Conservation (phyloP, 23 red algal genomes). For the Pyropia haitanensis region DNA sequence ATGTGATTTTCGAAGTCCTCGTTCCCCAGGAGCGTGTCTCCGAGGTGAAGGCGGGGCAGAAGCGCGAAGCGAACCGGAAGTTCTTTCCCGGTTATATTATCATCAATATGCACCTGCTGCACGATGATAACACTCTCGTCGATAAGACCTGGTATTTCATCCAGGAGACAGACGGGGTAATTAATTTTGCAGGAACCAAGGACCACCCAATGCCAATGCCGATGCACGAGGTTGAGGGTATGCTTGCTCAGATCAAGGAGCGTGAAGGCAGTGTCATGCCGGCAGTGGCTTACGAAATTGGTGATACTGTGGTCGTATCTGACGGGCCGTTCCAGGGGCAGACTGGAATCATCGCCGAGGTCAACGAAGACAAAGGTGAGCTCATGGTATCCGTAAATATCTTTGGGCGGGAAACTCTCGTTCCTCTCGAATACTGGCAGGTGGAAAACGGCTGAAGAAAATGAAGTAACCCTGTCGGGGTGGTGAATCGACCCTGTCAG, state of each 20-base stretch:
- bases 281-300: neutral
- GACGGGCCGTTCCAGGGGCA: neutral
- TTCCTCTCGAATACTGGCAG: neutral
- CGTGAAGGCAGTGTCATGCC: neutral
- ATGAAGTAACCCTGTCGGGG: too few species aligned
- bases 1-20: too few species aligned
- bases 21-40: neutral
- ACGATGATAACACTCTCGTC: too few species aligned
- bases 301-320: neutral
- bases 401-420: neutral
- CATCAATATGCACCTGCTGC: neutral
- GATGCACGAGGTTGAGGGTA: neutral
- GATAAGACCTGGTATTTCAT: neutral
- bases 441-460: too few species aligned
- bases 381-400: neutral
- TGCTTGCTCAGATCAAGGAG: neutral
- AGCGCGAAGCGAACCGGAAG: neutral
- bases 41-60: neutral
- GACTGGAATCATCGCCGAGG: neutral
- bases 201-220: neutral
- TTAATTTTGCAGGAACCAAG: neutral
- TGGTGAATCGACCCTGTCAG: too few species aligned
- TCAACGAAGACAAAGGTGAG: slow-evolving; percentile 7
- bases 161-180: neutral
- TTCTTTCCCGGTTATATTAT: slow-evolving; percentile 4